phyloP scores from a whole-genome alignment of 352 stramenopile genomes.

The Globisporangium iwayamae region DNA sequence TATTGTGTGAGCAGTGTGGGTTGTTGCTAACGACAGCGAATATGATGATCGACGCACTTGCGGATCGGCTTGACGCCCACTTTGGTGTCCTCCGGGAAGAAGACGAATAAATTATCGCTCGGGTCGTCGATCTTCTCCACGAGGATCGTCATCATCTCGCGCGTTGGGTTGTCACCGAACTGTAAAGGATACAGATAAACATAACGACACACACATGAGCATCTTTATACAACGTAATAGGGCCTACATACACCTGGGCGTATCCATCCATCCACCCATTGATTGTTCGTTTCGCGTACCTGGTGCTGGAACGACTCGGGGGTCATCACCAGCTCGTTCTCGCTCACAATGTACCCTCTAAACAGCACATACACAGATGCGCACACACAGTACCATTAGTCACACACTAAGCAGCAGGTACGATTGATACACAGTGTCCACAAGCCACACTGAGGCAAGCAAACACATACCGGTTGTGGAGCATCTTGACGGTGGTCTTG shows the following conservation, averaged over 20 bases:
- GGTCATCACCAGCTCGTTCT: constrained; percentile 96
- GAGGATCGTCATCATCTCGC: constrained; percentile 96
- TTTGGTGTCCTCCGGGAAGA: constrained; percentile 99
- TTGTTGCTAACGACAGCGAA: constrained; percentile 12
- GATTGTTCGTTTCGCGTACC: constrained; percentile 29
- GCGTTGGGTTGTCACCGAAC: constrained; percentile 92
- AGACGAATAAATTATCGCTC: constrained; percentile 97
- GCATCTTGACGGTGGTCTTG: constrained; percentile 95
- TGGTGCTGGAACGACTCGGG: constrained; percentile 88
- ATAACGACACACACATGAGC: neutral
- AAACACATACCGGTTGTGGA: constrained; percentile 80
- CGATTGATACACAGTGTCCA: neutral
- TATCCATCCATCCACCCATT: neutral
- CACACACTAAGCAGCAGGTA: neutral
- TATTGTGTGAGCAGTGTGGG: neutral
- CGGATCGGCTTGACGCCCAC: constrained; percentile 97
- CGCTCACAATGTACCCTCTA: constrained; percentile 97
- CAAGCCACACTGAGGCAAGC: neutral
- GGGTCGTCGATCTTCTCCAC: constrained; percentile 92
- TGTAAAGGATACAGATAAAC: constrained; percentile 10
- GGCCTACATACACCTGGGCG: neutral
- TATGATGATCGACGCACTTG: constrained; percentile 65
- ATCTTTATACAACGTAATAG: neutral
- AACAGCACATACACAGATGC: neutral
- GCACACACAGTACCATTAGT: neutral